Conservation (phyloP, 306 rosid species). For the Quercus dentata region DNA sequence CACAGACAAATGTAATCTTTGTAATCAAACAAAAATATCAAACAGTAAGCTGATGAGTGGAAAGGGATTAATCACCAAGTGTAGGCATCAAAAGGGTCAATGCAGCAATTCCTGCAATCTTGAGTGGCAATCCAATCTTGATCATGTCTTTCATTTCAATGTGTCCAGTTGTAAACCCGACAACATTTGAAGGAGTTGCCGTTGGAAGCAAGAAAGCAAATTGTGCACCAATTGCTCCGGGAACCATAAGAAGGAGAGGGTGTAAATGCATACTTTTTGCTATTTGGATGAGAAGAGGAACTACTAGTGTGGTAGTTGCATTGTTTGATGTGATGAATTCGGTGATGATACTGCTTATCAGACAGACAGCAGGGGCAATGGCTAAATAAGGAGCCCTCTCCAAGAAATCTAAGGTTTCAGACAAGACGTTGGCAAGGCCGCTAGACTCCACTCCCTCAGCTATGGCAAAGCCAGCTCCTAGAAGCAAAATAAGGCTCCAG, state of each 20-base stretch:
- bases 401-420: constrained; percentile 53
- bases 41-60: not conserved
- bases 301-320: constrained; percentile 73
- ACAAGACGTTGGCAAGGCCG: constrained; percentile 66
- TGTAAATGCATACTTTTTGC: constrained; percentile 64
- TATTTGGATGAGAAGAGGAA: constrained; percentile 64
- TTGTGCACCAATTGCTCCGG: constrained; percentile 78
- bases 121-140: constrained; percentile 69
- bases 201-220: constrained; percentile 80
- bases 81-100: constrained; percentile 76
- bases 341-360: constrained; percentile 64
- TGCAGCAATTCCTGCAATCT: constrained; percentile 53
- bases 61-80: constrained; percentile 42
- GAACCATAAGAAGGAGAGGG: constrained; percentile 78
- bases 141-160: constrained; percentile 72
- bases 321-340: constrained; percentile 81
- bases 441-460: constrained; percentile 81
- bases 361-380: constrained; percentile 65
- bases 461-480: constrained; percentile 89
- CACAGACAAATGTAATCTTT: not conserved
- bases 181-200: constrained; percentile 75
- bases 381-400: constrained; percentile 60
- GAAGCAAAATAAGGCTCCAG: constrained; percentile 72
- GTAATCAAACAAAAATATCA: not conserved
- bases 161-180: constrained; percentile 76